Conservation (phyloP, 2,329 filamentous ascomycete species). For the Fonsecaea pedrosoi region DNA sequence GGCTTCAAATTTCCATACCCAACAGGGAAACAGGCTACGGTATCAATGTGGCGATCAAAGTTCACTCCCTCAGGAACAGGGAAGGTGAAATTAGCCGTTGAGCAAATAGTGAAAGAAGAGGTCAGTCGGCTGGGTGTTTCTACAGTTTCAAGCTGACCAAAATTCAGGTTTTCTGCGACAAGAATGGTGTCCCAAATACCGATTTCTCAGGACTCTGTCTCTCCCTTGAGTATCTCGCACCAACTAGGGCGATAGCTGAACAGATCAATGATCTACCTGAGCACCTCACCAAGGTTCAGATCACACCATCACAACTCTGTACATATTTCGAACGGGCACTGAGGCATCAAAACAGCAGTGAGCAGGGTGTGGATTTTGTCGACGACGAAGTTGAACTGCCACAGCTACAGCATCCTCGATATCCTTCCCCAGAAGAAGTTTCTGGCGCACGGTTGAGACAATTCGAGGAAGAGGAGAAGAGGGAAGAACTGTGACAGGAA, state of each 20-base stretch:
- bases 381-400: neutral
- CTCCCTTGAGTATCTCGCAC: neutral
- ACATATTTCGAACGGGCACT: neutral
- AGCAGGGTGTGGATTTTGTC: neutral
- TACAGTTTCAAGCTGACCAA: neutral
- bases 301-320: neutral
- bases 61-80: neutral
- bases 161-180: slow-evolving; percentile 3
- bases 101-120: neutral
- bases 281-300: neutral
- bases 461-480: slow-evolving; percentile 1
- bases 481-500: neutral
- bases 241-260: neutral
- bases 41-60: neutral
- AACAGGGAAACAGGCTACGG: neutral
- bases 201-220: neutral
- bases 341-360: no score
- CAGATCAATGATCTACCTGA: neutral
- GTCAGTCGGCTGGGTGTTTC: neutral
- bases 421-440: neutral
- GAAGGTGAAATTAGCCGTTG: neutral
- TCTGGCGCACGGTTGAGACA: neutral
- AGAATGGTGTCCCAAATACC: neutral
- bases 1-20: slow-evolving; percentile 4
- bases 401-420: neutral